These are phyloP conservation scores for Acacia melanoxylon DNA, from an alignment of 306 rosid species.

Conservation along the genomic window DNA sequence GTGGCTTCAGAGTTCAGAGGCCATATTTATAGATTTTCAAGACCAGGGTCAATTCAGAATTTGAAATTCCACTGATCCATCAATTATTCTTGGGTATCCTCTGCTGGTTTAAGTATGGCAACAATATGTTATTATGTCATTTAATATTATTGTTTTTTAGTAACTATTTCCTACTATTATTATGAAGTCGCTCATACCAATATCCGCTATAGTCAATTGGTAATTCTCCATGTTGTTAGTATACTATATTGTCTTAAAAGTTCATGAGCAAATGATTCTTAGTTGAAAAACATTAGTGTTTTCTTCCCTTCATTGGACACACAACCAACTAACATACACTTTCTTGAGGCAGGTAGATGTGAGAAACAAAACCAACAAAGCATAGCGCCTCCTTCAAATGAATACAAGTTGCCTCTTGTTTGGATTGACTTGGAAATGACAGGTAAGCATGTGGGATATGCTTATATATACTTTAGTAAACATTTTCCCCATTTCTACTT, in stretches of 20 bases:
- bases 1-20: neutral
- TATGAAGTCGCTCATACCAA: neutral
- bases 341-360: constrained; percentile 54
- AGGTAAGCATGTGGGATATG: constrained; percentile 48
- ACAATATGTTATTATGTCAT: neutral
- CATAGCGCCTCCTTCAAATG: constrained; percentile 34
- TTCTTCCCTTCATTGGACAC: neutral
- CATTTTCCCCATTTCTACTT: neutral
- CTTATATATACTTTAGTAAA: constrained; percentile 3
- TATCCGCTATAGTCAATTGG: constrained; percentile 7
- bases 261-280: constrained; percentile 12
- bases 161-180: neutral
- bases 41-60: neutral
- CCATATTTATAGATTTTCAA: neutral
- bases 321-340: constrained; percentile 14
- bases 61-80: neutral
- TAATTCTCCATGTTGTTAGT: constrained; percentile 7
- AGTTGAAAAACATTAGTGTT: constrained; percentile 5
- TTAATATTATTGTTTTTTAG: neutral
- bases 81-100: neutral
- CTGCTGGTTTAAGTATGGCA: constrained; percentile 3
- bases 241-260: neutral
- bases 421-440: constrained; percentile 99
- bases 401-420: constrained; percentile 78
- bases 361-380: constrained; percentile 37